phyloP scores from a whole-genome alignment of 306 rosid genomes.

The Ziziphus jujuba region DNA sequence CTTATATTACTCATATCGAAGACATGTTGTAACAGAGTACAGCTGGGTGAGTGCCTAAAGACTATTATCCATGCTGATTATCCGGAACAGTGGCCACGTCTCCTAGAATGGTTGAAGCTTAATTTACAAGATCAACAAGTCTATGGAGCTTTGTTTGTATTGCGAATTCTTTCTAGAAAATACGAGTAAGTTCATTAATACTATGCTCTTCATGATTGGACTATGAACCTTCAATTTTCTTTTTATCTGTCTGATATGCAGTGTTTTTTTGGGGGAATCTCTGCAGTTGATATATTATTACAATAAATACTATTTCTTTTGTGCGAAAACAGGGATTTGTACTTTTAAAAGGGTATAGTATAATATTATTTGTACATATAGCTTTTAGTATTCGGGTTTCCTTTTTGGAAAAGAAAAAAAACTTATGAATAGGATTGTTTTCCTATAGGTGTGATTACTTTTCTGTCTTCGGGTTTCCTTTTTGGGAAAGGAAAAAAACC shows the following conservation, averaged over 20 bases:
- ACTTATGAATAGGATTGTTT: background rate
- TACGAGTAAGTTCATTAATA: constrained; percentile 67
- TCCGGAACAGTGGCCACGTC: constrained; percentile 96
- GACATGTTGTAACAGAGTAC: constrained; percentile 56
- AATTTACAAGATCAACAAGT: constrained; percentile 89
- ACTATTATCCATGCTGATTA: constrained; percentile 85
- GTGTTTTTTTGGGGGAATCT: too few relatives aligned
- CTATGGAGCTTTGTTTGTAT: constrained; percentile 83
- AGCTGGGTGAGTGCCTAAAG: constrained; percentile 96
- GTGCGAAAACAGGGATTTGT: too few relatives aligned
- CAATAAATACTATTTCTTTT: too few relatives aligned
- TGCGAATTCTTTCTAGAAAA: constrained; percentile 95
- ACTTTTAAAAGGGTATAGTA: too few relatives aligned
- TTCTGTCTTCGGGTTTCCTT: too few relatives aligned
- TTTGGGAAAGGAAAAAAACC: background rate
- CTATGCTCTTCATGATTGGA: background rate
- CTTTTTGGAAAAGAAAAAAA: background rate
- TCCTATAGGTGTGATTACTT: too few relatives aligned
- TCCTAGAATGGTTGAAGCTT: constrained; percentile 93
- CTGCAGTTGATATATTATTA: too few relatives aligned
- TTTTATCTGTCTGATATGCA: too few relatives aligned
- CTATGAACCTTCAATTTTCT: too few relatives aligned
- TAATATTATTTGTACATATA: too few relatives aligned
- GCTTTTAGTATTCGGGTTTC: too few relatives aligned
- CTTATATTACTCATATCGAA: constrained; percentile 2